phyloP scores from a whole-genome alignment of 495 filamentous ascomycete species.

The Penicillium taxi region DNA sequence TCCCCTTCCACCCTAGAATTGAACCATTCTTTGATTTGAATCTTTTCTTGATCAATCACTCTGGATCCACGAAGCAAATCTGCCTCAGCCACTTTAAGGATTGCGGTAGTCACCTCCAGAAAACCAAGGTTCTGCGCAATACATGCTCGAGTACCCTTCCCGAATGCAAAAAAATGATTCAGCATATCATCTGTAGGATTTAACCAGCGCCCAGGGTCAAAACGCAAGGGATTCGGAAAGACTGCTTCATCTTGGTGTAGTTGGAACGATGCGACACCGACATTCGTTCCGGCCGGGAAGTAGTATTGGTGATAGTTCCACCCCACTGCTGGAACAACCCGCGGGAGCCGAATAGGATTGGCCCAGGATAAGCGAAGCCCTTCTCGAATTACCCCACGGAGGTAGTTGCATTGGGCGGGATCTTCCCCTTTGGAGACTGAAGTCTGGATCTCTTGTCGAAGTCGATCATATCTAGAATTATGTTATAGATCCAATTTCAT shows the following conservation, averaged over 20 bases:
- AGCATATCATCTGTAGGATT: slow-evolving; percentile 29
- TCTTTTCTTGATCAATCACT: slow-evolving; percentile 18
- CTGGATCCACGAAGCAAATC: slow-evolving; percentile 36
- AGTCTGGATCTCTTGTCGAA: slow-evolving; percentile 27
- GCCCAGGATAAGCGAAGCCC: slow-evolving; percentile 40
- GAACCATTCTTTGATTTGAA: slow-evolving; percentile 46
- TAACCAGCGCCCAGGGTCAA: slow-evolving; percentile 46
- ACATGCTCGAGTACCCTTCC: slow-evolving; percentile 40
- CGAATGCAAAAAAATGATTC: slow-evolving; percentile 39
- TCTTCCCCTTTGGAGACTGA: slow-evolving; percentile 18
- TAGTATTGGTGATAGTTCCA: slow-evolving; percentile 27
- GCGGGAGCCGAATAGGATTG: slow-evolving; percentile 43
- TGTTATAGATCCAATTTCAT: neutral
- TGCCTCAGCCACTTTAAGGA: slow-evolving; percentile 26
- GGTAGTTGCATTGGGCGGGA: slow-evolving; percentile 28
- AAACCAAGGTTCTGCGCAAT: slow-evolving; percentile 44
- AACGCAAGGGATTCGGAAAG: slow-evolving; percentile 37
- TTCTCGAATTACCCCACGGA: slow-evolving; percentile 38
- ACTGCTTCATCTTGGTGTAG: slow-evolving; percentile 38
- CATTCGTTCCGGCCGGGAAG: slow-evolving; percentile 37
- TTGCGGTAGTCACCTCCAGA: slow-evolving; percentile 30
- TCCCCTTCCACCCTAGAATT: slow-evolving; percentile 31
- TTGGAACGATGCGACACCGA: slow-evolving; percentile 33
- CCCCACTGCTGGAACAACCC: slow-evolving; percentile 34
- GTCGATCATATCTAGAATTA: slow-evolving; percentile 22